phyloP scores from a whole-genome alignment of 1,284 basidiomycete species.

The Earliella scabrosa region DNA sequence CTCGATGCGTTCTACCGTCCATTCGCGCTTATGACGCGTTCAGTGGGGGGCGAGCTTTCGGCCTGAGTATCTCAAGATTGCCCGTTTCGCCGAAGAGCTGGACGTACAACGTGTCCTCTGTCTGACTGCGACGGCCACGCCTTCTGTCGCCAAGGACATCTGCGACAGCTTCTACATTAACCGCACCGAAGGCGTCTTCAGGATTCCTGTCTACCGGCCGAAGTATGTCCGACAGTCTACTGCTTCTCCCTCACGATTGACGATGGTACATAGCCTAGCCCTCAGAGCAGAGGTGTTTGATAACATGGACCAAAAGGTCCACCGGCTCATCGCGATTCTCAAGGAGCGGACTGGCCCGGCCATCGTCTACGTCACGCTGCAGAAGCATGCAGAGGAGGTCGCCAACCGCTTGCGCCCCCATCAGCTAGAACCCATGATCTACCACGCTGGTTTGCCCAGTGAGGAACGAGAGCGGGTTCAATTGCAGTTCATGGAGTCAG shows the following conservation, averaged over 20 bases:
- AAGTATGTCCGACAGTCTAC: too few relatives aligned
- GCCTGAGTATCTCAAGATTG: constrained; percentile 58
- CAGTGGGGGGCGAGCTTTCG: constrained; percentile 66
- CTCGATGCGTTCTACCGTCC: neutral
- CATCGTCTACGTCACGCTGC: constrained; percentile 74
- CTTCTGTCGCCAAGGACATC: constrained; percentile 67
- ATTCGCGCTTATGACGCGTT: neutral
- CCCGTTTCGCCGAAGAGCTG: constrained; percentile 60
- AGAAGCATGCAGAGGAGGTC: constrained; percentile 67
- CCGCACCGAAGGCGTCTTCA: constrained; percentile 42
- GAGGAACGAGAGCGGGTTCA: constrained; percentile 62
- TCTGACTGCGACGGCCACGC: constrained; percentile 75
- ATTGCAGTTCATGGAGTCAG: constrained; percentile 64
- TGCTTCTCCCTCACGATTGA: too few relatives aligned
- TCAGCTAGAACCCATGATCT: constrained; percentile 59
- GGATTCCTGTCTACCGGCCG: constrained; percentile 44
- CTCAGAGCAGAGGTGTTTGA: constrained; percentile 57
- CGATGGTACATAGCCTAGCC: constrained; percentile 62
- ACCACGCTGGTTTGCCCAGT: constrained; percentile 70
- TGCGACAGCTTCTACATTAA: constrained; percentile 58
- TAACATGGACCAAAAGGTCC: constrained; percentile 45
- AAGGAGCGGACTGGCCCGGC: constrained; percentile 51
- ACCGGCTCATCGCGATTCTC: constrained; percentile 48
- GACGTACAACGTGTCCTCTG: constrained; percentile 73
- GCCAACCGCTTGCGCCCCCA: constrained; percentile 53